Percentiles rank a stretch among this genome's conserved stretches.
Evolutionary conservation across 176 grass and related monocot species (phyloP).

Genomic region (Stipa capillata): DNA sequence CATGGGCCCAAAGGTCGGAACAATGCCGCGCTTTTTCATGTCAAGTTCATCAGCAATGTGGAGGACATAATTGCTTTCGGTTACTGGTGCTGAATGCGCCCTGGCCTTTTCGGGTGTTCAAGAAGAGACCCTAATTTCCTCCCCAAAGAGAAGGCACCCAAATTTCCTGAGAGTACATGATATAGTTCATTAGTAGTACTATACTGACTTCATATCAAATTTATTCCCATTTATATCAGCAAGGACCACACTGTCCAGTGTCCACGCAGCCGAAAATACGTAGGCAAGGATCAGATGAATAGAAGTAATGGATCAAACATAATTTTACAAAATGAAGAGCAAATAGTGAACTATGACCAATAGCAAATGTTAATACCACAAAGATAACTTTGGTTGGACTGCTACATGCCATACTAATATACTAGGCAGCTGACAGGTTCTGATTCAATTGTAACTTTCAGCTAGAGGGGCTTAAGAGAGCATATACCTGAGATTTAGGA

Average conservation of each 20-base stretch:
- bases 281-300: neutral
- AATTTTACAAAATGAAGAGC: neutral
- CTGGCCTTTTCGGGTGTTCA: neutral
- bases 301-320: neutral
- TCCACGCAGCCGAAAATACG: neutral
- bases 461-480: neutral
- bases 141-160: neutral
- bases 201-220: neutral
- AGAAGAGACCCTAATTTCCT: slow-evolving; percentile 3
- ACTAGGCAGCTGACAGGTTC: neutral
- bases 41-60: slow-evolving; percentile 20
- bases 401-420: neutral
- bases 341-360: neutral
- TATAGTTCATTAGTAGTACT: neutral
- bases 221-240: slow-evolving; percentile 1
- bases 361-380: neutral
- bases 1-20: slow-evolving; percentile 12
- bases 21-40: slow-evolving; percentile 7
- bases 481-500: neutral
- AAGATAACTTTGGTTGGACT: neutral
- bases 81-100: neutral
- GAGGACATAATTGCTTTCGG: neutral
- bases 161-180: neutral
- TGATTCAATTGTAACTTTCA: neutral
- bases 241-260: neutral